A percentile compares a stretch with the other conserved stretches of the same genome.
phyloP scores from a whole-genome alignment of 257 asterid species.

The Paraleonurus japonicus region DNA sequence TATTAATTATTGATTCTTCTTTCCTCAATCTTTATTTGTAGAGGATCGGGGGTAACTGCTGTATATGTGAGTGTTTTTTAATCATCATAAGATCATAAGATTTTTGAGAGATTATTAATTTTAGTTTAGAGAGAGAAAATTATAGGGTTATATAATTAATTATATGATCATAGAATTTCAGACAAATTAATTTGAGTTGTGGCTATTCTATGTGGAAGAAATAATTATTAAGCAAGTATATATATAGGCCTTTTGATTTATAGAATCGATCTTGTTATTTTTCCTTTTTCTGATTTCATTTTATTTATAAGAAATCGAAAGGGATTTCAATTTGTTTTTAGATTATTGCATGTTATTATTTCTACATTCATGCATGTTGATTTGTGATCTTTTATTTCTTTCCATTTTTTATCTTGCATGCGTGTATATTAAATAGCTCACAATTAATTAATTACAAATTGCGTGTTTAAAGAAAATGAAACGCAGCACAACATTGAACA shows the following conservation, averaged over 20 bases:
- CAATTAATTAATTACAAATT: no score
- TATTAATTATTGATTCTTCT: not conserved
- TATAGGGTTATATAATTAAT: not conserved
- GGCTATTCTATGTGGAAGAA: not conserved
- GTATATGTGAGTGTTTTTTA: not conserved
- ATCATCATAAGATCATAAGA: not conserved
- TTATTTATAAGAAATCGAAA: not conserved
- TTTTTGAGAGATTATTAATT: not conserved
- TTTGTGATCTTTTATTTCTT: no score
- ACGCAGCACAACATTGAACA: no score
- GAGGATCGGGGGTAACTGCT: not conserved
- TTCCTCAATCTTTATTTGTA: not conserved
- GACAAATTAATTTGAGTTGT: not conserved
- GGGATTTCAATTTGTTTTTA: not conserved
- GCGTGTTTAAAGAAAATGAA: no score
- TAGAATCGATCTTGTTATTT: not conserved
- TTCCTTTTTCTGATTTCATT: not conserved
- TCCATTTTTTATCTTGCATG: no score
- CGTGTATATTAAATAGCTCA: no score
- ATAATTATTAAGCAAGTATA: not conserved
- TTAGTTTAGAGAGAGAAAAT: not conserved
- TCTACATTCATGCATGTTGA: not conserved
- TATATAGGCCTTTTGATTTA: not conserved
- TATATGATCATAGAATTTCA: not conserved
- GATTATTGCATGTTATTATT: not conserved